Evolutionary conservation across 768 basidiomycete species (phyloP).

Genomic region (Suillus tomentosus): DNA sequence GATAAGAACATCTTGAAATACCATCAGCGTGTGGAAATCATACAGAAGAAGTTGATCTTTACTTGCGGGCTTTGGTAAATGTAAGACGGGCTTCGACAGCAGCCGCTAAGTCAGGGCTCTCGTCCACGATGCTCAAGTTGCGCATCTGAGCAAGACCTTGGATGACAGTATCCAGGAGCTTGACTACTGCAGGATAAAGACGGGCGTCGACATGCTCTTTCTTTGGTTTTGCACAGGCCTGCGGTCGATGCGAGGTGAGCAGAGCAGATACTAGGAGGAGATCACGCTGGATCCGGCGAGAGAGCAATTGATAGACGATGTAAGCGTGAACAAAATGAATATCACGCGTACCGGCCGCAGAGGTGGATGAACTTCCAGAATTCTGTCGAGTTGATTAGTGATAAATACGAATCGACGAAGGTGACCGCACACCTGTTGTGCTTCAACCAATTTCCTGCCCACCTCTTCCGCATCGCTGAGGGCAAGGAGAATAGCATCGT

Average conservation of each 20-base stretch:
- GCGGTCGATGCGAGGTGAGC: constrained; percentile 45
- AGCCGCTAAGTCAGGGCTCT: constrained; percentile 78
- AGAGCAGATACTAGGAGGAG: constrained; percentile 74
- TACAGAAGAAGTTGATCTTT: constrained; percentile 6
- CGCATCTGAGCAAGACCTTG: constrained; percentile 87
- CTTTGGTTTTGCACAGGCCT: constrained; percentile 32
- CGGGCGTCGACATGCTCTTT: constrained; percentile 64
- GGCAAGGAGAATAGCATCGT: constrained; percentile 81
- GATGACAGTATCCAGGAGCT: constrained; percentile 81
- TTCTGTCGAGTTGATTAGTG: constrained; percentile 31
- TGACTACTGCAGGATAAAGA: constrained; percentile 85
- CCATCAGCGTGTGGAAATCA: constrained; percentile 1
- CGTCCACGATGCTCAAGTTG: constrained; percentile 81
- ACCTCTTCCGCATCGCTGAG: constrained; percentile 90
- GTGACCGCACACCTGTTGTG: constrained; percentile 65
- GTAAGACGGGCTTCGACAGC: constrained; percentile 77
- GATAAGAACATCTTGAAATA: constrained; percentile 62
- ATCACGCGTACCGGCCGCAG: constrained; percentile 58
- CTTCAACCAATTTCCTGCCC: constrained; percentile 75
- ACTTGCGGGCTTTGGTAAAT: constrained; percentile 78
- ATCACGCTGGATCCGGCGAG: constrained; percentile 87
- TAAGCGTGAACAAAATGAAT: constrained; percentile 86
- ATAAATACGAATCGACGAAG: constrained; percentile 10
- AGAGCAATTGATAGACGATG: constrained; percentile 84
- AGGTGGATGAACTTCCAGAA: constrained; percentile 40